phyloP scores from a whole-genome alignment of 2,329 filamentous ascomycete genomes.

The Coniochaeta sp. region DNA sequence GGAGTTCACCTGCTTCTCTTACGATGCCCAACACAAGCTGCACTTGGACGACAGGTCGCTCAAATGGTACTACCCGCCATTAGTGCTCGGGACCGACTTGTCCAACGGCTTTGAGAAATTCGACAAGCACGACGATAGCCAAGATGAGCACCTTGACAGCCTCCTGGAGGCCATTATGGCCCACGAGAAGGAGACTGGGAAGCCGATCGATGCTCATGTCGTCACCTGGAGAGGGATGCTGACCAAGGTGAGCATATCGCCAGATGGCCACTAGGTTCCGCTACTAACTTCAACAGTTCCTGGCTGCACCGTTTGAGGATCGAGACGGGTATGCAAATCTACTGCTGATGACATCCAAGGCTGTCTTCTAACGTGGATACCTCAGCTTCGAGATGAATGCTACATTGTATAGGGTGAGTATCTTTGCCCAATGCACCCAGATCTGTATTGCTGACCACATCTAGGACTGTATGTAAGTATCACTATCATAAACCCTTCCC shows the following conservation, averaged over 20 bases:
- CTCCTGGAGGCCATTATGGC: slow-evolving; percentile 69
- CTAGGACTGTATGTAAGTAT: slow-evolving; percentile 47
- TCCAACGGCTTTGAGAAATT: slow-evolving; percentile 78
- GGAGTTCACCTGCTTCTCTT: slow-evolving; percentile 93
- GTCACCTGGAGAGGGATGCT: slow-evolving; percentile 98
- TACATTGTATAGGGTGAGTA: slow-evolving; percentile 73
- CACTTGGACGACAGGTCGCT: slow-evolving; percentile 71
- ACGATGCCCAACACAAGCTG: slow-evolving; percentile 75
- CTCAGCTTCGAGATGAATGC: slow-evolving; percentile 83
- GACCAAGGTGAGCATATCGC: slow-evolving; percentile 66
- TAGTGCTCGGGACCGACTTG: slow-evolving; percentile 59
- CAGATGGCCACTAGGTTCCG: too few relatives aligned
- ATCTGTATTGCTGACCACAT: slow-evolving; percentile 9
- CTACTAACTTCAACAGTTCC: slow-evolving; percentile 53
- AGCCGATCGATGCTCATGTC: slow-evolving; percentile 67
- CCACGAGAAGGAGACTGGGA: slow-evolving; percentile 61
- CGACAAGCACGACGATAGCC: slow-evolving; percentile 70
- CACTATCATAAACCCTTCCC: not conserved
- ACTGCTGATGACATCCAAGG: too few relatives aligned
- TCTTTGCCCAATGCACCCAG: too few relatives aligned
- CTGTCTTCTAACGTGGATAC: too few relatives aligned
- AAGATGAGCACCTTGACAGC: slow-evolving; percentile 83
- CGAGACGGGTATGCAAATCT: slow-evolving; percentile 57
- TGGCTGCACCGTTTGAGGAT: slow-evolving; percentile 76
- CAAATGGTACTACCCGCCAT: slow-evolving; percentile 79